These are phyloP conservation scores for Penicillium hesseltinei DNA, from an alignment of 2,329 filamentous ascomycete genomes.

Conservation along the genomic window DNA sequence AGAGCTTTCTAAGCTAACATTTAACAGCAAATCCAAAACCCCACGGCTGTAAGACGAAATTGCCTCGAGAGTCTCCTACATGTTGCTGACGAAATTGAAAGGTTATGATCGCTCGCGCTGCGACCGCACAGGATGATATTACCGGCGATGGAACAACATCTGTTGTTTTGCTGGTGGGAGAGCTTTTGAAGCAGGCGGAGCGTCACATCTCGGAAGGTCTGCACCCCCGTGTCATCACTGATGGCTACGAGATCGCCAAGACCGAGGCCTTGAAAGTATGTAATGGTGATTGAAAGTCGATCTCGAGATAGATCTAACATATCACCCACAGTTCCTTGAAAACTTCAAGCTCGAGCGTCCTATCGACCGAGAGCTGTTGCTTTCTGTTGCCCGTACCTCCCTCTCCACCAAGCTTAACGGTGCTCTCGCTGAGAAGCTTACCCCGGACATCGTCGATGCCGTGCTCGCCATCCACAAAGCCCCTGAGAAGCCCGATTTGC, in stretches of 20 bases:
- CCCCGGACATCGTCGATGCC: constrained; percentile 91
- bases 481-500: constrained; percentile 88
- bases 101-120: constrained; percentile 73
- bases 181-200: constrained; percentile 96
- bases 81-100: constrained; percentile 30
- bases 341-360: constrained; percentile 84
- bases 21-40: constrained; percentile 85
- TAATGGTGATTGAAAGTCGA: not conserved
- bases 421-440: constrained; percentile 84
- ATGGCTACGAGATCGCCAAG: constrained; percentile 97
- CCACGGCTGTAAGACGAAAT: constrained; percentile 69
- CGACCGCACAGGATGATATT: constrained; percentile 97
- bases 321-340: constrained; percentile 72
- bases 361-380: constrained; percentile 88
- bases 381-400: constrained; percentile 90
- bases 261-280: constrained; percentile 78
- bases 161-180: constrained; percentile 90
- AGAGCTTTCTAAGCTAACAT: constrained; percentile 31
- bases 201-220: constrained; percentile 95
- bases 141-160: constrained; percentile 97
- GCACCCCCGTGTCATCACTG: constrained; percentile 93
- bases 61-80: not conserved
- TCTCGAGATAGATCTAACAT: constrained; percentile 15
- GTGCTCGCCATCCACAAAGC: constrained; percentile 91
- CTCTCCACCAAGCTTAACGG: constrained; percentile 93